Base-by-base conservation (phyloP, 768 basidiomycete genomes). In the Lyophyllum atratum region DNA sequence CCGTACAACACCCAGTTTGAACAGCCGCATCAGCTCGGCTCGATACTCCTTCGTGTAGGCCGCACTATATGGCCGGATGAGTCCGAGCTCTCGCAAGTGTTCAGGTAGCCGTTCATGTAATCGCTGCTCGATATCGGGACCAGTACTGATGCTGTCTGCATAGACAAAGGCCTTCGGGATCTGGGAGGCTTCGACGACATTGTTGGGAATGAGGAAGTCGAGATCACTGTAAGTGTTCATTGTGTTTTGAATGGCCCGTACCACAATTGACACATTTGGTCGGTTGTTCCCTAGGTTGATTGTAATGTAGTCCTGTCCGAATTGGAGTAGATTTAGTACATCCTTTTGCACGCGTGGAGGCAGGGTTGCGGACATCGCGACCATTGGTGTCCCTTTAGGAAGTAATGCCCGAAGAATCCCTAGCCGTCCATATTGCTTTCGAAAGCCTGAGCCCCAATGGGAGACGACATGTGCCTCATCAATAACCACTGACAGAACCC, bases 341-440 rank as follows among this genome's bases (percentile, higher is more conserved):
- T 31, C 29, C 11, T 11, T 5, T 11, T 11, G 29, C 1, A 77
- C 68, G 0, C 61, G 60, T 0, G 56, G 43, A 0, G 73, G 54
- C 0, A 77, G 66, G 0, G 75, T 76, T 0, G 76, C 76, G 0
- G 75, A 68, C 49, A 74, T 63, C 0, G 72, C 71, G 5, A 74
- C 64, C 0, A 77, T 52, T 2, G 74, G 71, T 14, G 62, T 64
- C 1, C 50, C 48, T 25, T 61, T 61, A 64, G 25, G 45, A 3
- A 46, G 12, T n/a, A 46, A 46, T 7, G 7, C 47, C 5, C 21
- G 19, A 46, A n/a, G 11, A 15, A 60, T 33, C 42, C 34, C 31
- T 2, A 28, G 25, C 9, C 11, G 4, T 12, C 15, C 37, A 39
- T 39, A 39, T 39, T 39, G 4, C 14, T 10, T 39, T 17, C 37